Evolutionary conservation across 306 rosid species (phyloP).

Genomic region (Quercus berberidifolia): DNA sequence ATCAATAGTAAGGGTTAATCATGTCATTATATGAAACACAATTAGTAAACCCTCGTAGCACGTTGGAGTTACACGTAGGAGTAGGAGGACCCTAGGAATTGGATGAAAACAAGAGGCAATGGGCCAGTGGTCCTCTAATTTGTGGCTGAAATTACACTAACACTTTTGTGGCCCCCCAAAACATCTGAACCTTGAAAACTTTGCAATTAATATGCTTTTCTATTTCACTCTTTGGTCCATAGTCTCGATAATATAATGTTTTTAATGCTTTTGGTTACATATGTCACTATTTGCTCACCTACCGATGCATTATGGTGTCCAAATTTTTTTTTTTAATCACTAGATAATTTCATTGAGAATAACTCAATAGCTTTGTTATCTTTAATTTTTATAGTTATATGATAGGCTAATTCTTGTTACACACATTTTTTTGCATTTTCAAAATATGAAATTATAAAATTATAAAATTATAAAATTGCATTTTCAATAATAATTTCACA

Average conservation of each 20-base stretch:
- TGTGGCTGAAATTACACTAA: constrained; percentile 36
- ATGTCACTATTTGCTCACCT: background rate
- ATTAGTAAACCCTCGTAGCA: constrained; percentile 7
- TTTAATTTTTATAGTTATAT: too few species aligned
- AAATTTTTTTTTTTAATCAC: too few species aligned
- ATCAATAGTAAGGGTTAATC: background rate
- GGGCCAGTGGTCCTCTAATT: constrained; percentile 18
- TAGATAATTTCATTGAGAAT: too few species aligned
- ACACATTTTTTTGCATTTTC: too few species aligned
- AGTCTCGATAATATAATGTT: background rate
- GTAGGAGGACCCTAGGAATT: background rate
- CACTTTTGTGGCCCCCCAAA: background rate
- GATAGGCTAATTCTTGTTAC: too few species aligned
- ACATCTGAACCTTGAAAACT: constrained; percentile 13
- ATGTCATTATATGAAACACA: constrained; percentile 9
- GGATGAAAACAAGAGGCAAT: constrained; percentile 16
- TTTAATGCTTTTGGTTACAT: background rate
- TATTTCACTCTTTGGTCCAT: background rate
- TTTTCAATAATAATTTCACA: too few species aligned
- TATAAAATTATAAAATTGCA: too few species aligned
- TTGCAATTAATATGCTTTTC: background rate
- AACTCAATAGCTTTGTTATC: too few species aligned
- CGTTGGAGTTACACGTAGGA: constrained; percentile 14
- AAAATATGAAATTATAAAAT: too few species aligned
- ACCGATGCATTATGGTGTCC: background rate